Conservation (phyloP, 352 stramenopile genomes). For the Phytophthora podocarpi region DNA sequence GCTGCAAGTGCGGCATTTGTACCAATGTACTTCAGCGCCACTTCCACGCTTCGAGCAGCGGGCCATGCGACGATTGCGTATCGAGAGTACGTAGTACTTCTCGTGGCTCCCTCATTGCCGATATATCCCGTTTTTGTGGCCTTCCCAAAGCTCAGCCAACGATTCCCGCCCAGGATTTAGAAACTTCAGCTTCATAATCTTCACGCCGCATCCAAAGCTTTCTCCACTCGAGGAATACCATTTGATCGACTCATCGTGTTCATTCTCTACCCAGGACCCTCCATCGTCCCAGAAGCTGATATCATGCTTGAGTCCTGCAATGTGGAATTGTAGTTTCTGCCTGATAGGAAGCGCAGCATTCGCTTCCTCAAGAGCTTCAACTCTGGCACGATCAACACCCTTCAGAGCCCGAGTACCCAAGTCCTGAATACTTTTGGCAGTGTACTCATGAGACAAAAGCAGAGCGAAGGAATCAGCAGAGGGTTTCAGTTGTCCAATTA, state of each 20-base stretch:
- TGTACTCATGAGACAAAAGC: conserved; percentile 29
- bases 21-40: no score
- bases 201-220: background rate
- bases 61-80: conserved; percentile 27
- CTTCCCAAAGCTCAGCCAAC: conserved; percentile 11
- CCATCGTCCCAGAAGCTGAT: conserved; percentile 2
- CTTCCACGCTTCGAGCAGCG: no score
- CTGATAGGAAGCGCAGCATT: conserved; percentile 3
- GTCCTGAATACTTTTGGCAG: conserved; percentile 18
- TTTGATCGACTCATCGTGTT: background rate
- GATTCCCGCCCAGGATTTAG: conserved; percentile 15
- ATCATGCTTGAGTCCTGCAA: background rate
- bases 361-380: conserved; percentile 24
- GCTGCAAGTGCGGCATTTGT: no score
- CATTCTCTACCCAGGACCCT: background rate
- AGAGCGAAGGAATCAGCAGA: no score
- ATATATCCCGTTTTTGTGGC: background rate
- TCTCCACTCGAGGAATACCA: background rate
- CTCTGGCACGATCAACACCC: conserved; percentile 20
- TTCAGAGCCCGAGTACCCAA: conserved; percentile 24
- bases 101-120: conserved; percentile 16
- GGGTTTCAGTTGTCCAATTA: no score
- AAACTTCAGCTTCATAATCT: background rate
- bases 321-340: conserved; percentile 11
- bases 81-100: background rate